Percentiles rank a stretch among this genome's conserved stretches.
phyloP scores from a whole-genome alignment of 768 basidiomycete species.

The Daedaleopsis nitida region DNA sequence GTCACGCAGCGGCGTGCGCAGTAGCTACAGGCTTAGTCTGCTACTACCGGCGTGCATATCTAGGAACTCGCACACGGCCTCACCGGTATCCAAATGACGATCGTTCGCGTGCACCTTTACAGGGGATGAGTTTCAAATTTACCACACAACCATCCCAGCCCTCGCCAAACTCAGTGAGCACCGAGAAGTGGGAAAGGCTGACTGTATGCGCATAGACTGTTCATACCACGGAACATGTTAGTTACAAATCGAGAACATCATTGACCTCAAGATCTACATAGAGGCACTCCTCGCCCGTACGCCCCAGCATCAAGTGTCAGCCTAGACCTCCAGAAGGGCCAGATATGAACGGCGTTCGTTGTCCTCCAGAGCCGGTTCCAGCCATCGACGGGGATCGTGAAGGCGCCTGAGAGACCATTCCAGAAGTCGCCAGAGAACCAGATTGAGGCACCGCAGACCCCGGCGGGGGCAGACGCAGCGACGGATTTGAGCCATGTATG shows the following conservation, averaged over 20 bases:
- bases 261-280: not conserved
- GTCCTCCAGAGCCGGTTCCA: constrained; percentile 35
- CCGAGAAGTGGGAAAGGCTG: too few relatives aligned
- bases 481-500: constrained; percentile 5
- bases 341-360: constrained; percentile 58
- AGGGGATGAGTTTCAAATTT: too few relatives aligned
- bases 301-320: constrained; percentile 12
- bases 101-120: too few relatives aligned
- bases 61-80: too few relatives aligned
- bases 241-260: not conserved
- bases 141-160: too few relatives aligned
- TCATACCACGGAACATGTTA: not conserved
- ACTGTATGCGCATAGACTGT: constrained; percentile 9
- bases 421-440: constrained; percentile 14
- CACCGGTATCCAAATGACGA: too few relatives aligned
- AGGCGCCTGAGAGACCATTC: constrained; percentile 20
- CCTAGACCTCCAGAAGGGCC: constrained; percentile 35
- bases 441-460: constrained; percentile 13
- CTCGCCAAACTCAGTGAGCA: too few relatives aligned
- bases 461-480: constrained; percentile 13
- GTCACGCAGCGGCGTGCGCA: too few relatives aligned
- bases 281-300: too few relatives aligned
- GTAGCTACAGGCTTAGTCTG: too few relatives aligned
- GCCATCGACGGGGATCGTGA: constrained; percentile 21
- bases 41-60: too few relatives aligned